phyloP scores from a whole-genome alignment of 495 filamentous ascomycete species.

The Patellaria atrata region DNA sequence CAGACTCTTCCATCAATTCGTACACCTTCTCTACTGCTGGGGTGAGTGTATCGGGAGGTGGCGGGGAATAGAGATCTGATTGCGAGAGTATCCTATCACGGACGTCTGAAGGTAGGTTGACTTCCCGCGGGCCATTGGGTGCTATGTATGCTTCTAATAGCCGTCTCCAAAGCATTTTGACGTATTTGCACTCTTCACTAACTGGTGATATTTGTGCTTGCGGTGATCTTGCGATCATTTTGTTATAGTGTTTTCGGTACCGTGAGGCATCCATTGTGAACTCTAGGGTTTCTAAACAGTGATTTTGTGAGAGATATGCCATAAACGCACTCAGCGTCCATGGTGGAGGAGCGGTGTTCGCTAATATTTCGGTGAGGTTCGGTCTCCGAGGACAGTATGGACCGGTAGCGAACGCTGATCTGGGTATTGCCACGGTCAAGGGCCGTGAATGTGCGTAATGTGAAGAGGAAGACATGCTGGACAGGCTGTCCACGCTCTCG shows the following conservation, averaged over 20 bases:
- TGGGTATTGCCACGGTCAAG: slow-evolving; percentile 45
- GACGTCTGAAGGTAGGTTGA: slow-evolving; percentile 73
- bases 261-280: slow-evolving; percentile 91
- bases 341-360: slow-evolving; percentile 73
- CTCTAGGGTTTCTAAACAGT: slow-evolving; percentile 92
- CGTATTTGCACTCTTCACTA: slow-evolving; percentile 48
- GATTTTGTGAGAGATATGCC: slow-evolving; percentile 94
- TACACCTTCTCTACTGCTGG: slow-evolving; percentile 84
- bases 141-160: slow-evolving; percentile 59
- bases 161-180: slow-evolving; percentile 58
- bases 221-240: slow-evolving; percentile 34
- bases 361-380: slow-evolving; percentile 72
- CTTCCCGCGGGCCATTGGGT: slow-evolving; percentile 48
- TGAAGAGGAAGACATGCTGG: slow-evolving; percentile 4
- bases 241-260: slow-evolving; percentile 64
- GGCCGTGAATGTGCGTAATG: slow-evolving; percentile 39
- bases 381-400: slow-evolving; percentile 62
- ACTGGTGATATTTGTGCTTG: slow-evolving; percentile 32
- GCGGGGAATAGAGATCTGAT: slow-evolving; percentile 47
- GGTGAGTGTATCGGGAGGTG: slow-evolving; percentile 63
- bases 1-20: slow-evolving; percentile 94
- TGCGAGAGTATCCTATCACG: slow-evolving; percentile 64
- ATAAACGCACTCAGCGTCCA: slow-evolving; percentile 92
- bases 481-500: slow-evolving; percentile 4
- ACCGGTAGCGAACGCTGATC: slow-evolving; percentile 26